Conservation (phyloP, 495 filamentous ascomycete species). For the Tuber umbilicatum region DNA sequence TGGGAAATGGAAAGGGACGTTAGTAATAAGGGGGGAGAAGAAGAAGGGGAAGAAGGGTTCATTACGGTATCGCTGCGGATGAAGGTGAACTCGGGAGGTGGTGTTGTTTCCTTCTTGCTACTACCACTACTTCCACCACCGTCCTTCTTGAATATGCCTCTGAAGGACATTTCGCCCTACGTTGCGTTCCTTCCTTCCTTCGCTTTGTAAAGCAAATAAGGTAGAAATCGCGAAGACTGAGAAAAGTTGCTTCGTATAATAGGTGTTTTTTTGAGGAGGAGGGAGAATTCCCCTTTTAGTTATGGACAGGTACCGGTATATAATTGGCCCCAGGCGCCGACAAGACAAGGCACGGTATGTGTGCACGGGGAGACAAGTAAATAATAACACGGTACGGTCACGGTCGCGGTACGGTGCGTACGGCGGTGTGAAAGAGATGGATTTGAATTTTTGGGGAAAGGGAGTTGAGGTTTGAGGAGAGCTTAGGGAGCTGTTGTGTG, state of each 20-base stretch:
- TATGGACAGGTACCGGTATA: not conserved
- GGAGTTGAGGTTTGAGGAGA: not conserved
- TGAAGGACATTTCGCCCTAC: not conserved
- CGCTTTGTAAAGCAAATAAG: not conserved
- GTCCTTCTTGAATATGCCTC: not conserved
- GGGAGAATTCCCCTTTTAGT: not conserved
- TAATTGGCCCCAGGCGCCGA: not conserved
- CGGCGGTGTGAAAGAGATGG: not conserved
- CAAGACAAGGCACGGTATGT: not conserved
- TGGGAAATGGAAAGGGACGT: conserved; percentile 47
- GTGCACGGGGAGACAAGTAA: not conserved
- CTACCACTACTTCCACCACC: not conserved
- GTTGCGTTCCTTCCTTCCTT: not conserved
- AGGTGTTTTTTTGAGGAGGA: not conserved
- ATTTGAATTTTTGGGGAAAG: not conserved
- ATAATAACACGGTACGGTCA: not conserved
- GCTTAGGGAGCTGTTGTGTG: not conserved
- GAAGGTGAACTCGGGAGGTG: conserved; percentile 67
- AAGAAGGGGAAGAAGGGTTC: conserved; percentile 12
- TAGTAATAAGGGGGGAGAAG: conserved; percentile 40
- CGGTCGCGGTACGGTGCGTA: not conserved
- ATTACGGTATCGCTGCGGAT: conserved; percentile 67
- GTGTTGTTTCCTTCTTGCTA: not conserved
- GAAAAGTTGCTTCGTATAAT: not conserved
- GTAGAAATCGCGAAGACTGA: not conserved